Evolutionary conservation across 306 rosid genomes (phyloP).

Genomic region (Castanea crenata): DNA sequence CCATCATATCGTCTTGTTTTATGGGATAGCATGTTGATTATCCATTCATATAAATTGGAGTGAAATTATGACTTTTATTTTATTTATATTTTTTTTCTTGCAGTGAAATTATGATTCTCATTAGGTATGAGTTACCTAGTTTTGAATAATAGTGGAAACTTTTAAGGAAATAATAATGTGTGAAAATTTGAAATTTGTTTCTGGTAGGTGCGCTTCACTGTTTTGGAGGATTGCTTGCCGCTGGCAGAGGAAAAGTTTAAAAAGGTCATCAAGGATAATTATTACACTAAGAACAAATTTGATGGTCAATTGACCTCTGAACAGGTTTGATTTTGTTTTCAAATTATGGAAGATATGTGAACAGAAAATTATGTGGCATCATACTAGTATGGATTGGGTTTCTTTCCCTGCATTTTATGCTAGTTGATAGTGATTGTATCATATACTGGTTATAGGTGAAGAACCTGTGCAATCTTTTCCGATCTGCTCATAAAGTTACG

Average conservation of each 20-base stretch:
- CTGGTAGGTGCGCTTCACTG: constrained; percentile 7
- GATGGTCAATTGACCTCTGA: constrained; percentile 6
- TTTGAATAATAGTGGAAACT: background rate
- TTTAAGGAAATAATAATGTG: background rate
- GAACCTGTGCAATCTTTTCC: constrained; percentile 10
- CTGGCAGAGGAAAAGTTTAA: background rate
- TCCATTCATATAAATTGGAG: too few species aligned
- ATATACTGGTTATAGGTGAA: constrained; percentile 4
- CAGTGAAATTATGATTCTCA: background rate
- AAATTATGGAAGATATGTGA: background rate
- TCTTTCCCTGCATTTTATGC: background rate
- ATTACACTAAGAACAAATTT: background rate
- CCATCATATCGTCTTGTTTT: background rate
- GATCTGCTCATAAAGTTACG: background rate
- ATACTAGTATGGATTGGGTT: background rate
- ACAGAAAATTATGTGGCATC: too few species aligned
- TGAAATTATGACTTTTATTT: too few species aligned
- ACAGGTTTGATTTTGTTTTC: constrained; percentile 4
- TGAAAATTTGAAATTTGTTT: background rate
- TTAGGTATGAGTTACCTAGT: background rate
- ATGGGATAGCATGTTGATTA: too few species aligned
- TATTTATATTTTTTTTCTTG: background rate
- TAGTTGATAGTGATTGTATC: background rate
- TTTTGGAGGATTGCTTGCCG: background rate
- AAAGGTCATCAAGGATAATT: background rate